Conservation (phyloP, 208 protist genomes). For the Leishmania gerbilli region DNA sequence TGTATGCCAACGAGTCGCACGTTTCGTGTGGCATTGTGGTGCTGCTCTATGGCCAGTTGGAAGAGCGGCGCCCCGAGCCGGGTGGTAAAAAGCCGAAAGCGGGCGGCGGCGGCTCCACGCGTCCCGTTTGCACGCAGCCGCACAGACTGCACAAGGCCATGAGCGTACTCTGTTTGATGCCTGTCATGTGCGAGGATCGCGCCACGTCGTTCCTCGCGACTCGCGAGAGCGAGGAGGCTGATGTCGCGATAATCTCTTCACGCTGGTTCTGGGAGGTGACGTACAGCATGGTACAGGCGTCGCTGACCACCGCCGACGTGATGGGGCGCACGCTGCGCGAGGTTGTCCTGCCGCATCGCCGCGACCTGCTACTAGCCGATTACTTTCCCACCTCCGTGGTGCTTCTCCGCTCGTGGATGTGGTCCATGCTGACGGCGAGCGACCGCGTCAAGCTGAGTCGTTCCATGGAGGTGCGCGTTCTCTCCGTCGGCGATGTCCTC, state of each 20-base stretch:
- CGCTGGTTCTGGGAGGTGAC: constrained; percentile 85
- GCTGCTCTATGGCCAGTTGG: constrained; percentile 77
- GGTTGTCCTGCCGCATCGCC: constrained; percentile 55
- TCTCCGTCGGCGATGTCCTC: constrained; percentile 76
- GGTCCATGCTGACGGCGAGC: constrained; percentile 66
- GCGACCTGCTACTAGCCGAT: constrained; percentile 56
- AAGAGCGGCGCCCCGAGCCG: constrained; percentile 35
- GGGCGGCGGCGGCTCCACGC: constrained; percentile 11
- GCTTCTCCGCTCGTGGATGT: constrained; percentile 87
- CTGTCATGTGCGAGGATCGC: constrained; percentile 84
- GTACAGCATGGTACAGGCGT: constrained; percentile 47
- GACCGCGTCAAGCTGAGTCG: constrained; percentile 81
- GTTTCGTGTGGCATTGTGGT: constrained; percentile 79
- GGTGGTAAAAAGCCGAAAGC: not conserved
- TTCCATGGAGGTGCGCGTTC: constrained; percentile 66
- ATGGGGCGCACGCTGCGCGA: constrained; percentile 59
- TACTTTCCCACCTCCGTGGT: constrained; percentile 79
- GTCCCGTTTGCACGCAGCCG: constrained; percentile 42
- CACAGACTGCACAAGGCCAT: constrained; percentile 44
- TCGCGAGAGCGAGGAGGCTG: constrained; percentile 43
- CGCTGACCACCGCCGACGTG: constrained; percentile 28
- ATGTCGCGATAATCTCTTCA: constrained; percentile 79
- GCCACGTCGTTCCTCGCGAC: constrained; percentile 48
- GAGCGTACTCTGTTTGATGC: constrained; percentile 62
- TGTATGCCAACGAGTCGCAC: constrained; percentile 83